Percentiles rank a stretch among this genome's conserved stretches.
Evolutionary conservation across 352 stramenopile genomes (phyloP).

Genomic region (Globisporangium iwayamae): DNA sequence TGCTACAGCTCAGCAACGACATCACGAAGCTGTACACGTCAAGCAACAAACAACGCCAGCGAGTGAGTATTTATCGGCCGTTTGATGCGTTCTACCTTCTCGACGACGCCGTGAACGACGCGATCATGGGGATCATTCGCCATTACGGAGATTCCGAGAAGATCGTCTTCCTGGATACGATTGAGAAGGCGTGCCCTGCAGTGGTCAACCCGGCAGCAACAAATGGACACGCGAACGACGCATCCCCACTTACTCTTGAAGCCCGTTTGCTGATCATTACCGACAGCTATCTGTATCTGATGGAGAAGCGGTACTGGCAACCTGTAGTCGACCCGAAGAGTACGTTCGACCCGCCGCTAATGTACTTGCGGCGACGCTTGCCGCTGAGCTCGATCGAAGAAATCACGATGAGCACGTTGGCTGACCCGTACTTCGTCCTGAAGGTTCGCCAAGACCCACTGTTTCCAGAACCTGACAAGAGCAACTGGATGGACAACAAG

Average conservation of each 20-base stretch:
- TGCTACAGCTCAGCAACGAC: conserved; percentile 79
- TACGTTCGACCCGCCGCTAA: conserved; percentile 48
- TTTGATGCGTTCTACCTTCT: conserved; percentile 85
- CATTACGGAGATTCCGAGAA: conserved; percentile 81
- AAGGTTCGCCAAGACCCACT: conserved; percentile 54
- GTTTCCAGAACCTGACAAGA: conserved; percentile 61
- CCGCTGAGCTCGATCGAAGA: conserved; percentile 61
- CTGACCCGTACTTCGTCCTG: conserved; percentile 79
- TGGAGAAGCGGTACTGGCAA: conserved; percentile 69
- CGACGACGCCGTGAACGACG: conserved; percentile 58
- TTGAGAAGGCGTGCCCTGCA: conserved; percentile 56
- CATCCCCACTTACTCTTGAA: conserved; percentile 33
- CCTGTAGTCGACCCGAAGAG: conserved; percentile 54
- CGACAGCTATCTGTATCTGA: conserved; percentile 69
- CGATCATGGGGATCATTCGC: conserved; percentile 58
- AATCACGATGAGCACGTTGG: conserved; percentile 76
- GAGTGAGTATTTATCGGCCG: conserved; percentile 84
- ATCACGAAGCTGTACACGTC: conserved; percentile 85
- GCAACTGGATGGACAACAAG: conserved; percentile 86
- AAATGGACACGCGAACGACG: conserved; percentile 18
- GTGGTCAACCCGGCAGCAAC: conserved; percentile 7
- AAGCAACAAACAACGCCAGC: conserved; percentile 78
- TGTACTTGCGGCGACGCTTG: conserved; percentile 70
- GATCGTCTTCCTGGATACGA: conserved; percentile 74
- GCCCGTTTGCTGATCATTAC: conserved; percentile 66